Conservation (phyloP, 2,329 filamentous ascomycete species). For the Colletotrichum simmondsii region DNA sequence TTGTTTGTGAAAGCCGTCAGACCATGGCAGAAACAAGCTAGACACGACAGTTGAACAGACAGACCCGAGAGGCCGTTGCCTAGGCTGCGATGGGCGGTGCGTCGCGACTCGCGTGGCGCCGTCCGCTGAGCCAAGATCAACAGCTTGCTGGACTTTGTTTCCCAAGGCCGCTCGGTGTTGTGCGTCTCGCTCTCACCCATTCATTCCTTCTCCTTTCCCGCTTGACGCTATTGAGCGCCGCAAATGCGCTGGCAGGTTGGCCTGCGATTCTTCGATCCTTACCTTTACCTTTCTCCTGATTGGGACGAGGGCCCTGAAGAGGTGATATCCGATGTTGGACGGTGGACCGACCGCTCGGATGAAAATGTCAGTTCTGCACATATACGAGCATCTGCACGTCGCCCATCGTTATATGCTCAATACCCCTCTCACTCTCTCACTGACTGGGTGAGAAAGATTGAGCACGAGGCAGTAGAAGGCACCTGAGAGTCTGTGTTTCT, state of each 20-base stretch:
- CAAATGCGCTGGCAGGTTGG: conserved; percentile 17
- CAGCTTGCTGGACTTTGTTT: not conserved
- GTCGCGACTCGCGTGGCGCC: not conserved
- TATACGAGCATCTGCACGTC: conserved; percentile 14
- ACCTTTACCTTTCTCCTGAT: not conserved
- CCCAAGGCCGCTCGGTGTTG: conserved; percentile 2
- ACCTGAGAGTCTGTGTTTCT: not conserved
- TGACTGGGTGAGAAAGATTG: not conserved
- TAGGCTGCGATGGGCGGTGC: conserved; percentile 2
- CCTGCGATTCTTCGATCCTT: not conserved
- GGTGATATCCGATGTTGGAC: conserved; percentile 13
- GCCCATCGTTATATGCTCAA: not conserved
- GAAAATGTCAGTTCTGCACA: conserved; percentile 12
- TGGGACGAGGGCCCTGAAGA: not conserved
- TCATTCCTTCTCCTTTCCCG: not conserved
- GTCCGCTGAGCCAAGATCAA: not conserved
- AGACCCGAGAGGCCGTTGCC: conserved; percentile 3
- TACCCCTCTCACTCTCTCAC: not conserved
- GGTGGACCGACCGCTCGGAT: conserved; percentile 6
- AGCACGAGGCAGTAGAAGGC: not conserved
- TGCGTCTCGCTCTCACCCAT: not conserved
- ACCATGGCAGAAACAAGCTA: not conserved
- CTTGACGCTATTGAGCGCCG: conserved; percentile 28
- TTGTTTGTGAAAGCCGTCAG: not conserved
- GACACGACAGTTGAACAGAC: not conserved